Evolutionary conservation across 768 basidiomycete species (phyloP).

Genomic region (Candolleomyces aberdarensis): DNA sequence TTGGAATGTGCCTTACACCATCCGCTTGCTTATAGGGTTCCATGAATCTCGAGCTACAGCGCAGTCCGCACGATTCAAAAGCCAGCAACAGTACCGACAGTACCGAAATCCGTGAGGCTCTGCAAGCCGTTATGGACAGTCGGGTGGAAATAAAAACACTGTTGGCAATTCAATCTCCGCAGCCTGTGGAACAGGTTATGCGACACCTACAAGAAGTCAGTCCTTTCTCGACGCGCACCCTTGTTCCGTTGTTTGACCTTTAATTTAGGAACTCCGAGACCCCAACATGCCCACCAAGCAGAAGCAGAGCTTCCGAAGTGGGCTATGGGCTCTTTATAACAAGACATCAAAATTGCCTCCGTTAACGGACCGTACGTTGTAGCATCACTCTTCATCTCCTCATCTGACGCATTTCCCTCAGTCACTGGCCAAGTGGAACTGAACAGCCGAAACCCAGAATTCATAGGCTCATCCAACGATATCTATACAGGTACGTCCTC

Average conservation of each 20-base stretch:
- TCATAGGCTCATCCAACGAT: constrained; percentile 36
- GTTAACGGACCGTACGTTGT: constrained; percentile 32
- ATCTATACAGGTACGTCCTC: constrained; percentile 31
- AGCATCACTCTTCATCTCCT: constrained; percentile 8
- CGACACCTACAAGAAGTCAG: constrained; percentile 36
- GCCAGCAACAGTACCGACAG: constrained; percentile 30
- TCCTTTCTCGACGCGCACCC: constrained; percentile 1
- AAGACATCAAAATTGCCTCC: constrained; percentile 40
- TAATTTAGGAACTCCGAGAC: constrained; percentile 31
- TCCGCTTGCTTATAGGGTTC: background rate
- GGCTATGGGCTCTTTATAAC: constrained; percentile 36
- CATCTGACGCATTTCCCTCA: constrained; percentile 9
- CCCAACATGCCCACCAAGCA: constrained; percentile 27
- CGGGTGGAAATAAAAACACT: constrained; percentile 32
- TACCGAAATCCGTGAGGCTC: constrained; percentile 30
- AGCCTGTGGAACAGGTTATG: constrained; percentile 38
- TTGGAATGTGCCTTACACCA: constrained; percentile 13
- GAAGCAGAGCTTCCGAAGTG: constrained; percentile 31
- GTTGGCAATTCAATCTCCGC: constrained; percentile 26
- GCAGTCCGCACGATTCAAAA: constrained; percentile 22
- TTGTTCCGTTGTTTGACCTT: background rate
- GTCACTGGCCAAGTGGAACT: constrained; percentile 41
- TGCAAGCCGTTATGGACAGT: constrained; percentile 30
- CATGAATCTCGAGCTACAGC: constrained; percentile 24
- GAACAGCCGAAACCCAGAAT: constrained; percentile 25